phyloP scores from a whole-genome alignment of 164 flowering plant genomes.

The Amborella trichopoda region DNA sequence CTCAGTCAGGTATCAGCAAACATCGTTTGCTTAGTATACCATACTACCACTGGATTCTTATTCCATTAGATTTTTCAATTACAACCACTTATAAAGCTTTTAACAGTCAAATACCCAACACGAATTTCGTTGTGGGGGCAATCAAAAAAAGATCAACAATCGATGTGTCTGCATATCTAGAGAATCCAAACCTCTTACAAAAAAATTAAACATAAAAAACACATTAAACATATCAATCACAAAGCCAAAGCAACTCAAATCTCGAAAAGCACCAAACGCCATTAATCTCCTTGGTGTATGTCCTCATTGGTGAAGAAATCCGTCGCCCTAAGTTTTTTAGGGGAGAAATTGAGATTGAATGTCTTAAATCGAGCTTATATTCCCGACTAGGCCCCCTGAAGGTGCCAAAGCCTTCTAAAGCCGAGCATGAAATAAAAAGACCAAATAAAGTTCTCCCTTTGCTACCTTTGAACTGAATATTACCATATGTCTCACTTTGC shows the following conservation, averaged over 20 bases:
- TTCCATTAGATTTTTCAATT: no score
- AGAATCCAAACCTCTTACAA: not conserved
- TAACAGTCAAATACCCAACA: no score
- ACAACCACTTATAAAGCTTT: no score
- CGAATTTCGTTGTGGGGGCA: no score
- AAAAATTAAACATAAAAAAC: not conserved
- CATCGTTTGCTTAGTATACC: no score
- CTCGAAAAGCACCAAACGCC: no score
- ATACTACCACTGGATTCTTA: no score
- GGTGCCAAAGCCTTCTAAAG: slow-evolving; percentile 42
- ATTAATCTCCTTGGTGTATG: slow-evolving; percentile 75
- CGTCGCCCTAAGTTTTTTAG: slow-evolving; percentile 72
- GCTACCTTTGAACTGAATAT: slow-evolving; percentile 38
- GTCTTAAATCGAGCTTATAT: slow-evolving; percentile 68
- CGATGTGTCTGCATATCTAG: no score
- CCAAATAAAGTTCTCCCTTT: slow-evolving; percentile 48
- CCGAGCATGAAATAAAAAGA: slow-evolving; percentile 53
- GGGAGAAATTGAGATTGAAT: slow-evolving; percentile 77
- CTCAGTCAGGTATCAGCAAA: no score
- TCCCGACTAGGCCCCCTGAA: slow-evolving; percentile 48
- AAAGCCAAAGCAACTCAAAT: not conserved
- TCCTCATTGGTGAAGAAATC: slow-evolving; percentile 61
- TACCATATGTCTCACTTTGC: slow-evolving; percentile 57
- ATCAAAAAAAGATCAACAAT: no score
- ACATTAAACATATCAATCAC: no score